Percentiles rank a stretch among this genome's conserved stretches.
Conservation (phyloP, 1,139 yeast genomes). For the Pichia sp. region DNA sequence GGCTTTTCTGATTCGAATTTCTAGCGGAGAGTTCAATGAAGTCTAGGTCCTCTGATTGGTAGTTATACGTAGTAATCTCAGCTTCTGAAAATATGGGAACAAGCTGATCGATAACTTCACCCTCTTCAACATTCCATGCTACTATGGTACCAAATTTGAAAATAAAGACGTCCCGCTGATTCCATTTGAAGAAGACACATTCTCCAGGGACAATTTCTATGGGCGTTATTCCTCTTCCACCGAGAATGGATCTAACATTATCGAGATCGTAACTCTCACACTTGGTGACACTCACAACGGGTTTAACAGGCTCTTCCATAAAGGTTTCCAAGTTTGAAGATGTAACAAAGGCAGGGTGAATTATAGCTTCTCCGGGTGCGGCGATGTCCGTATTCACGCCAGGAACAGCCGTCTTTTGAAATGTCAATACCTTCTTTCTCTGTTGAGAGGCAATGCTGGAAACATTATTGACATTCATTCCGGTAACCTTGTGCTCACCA, state of each 20-base stretch:
- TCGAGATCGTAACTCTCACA: conserved; percentile 62
- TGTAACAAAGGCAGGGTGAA: conserved; percentile 16
- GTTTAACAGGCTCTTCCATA: conserved; percentile 26
- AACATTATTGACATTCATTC: background rate
- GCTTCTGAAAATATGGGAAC: conserved; percentile 41
- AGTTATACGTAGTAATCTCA: conserved; percentile 43
- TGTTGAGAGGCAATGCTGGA: conserved; percentile 5
- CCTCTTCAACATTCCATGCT: conserved; percentile 72
- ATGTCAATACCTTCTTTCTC: conserved; percentile 10
- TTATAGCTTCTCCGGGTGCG: conserved; percentile 6
- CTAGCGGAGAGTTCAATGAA: conserved; percentile 46
- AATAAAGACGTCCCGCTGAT: conserved; percentile 38
- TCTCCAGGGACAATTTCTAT: conserved; percentile 56
- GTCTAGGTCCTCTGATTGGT: conserved; percentile 85
- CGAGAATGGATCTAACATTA: conserved; percentile 31
- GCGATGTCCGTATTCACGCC: background rate
- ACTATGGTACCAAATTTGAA: conserved; percentile 69
- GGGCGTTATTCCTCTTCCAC: conserved; percentile 31
- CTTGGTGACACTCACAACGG: conserved; percentile 60
- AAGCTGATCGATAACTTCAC: conserved; percentile 33
- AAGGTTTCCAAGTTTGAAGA: conserved; percentile 11
- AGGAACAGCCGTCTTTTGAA: conserved; percentile 2
- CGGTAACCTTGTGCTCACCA: too few species aligned
- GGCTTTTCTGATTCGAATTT: conserved; percentile 16
- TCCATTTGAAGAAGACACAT: conserved; percentile 41